Evolutionary conservation across 768 basidiomycete species (phyloP).

Genomic region (Hygrophoropsis aurantiaca): DNA sequence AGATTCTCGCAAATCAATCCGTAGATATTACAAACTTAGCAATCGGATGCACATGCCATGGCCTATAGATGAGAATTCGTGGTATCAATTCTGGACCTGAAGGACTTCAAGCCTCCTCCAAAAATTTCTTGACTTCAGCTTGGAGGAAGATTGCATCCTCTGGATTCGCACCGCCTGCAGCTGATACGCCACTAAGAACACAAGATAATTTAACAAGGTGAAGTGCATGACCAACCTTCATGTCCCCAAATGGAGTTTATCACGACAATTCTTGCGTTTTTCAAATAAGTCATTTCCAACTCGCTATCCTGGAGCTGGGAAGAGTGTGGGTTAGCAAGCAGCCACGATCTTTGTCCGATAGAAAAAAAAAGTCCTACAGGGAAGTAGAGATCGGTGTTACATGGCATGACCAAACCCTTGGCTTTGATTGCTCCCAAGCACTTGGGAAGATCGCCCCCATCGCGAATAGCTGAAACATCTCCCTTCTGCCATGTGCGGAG

Average conservation of each 20-base stretch:
- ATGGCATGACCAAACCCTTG: conserved; percentile 56
- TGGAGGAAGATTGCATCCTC: conserved; percentile 44
- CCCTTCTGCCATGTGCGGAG: conserved; percentile 50
- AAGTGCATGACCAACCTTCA: conserved; percentile 37
- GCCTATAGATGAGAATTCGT: too few species aligned
- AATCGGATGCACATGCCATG: too few species aligned
- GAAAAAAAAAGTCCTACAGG: conserved; percentile 30
- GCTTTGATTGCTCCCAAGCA: conserved; percentile 46
- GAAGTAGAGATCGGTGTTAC: conserved; percentile 60
- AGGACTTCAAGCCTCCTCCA: conserved; percentile 31
- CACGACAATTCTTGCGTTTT: conserved; percentile 43
- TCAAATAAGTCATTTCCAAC: conserved; percentile 41
- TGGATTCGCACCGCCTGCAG: conserved; percentile 42
- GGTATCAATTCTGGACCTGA: too few species aligned
- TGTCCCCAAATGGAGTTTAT: conserved; percentile 61
- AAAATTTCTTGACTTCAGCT: conserved; percentile 43
- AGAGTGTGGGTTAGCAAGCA: background rate
- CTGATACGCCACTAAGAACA: conserved; percentile 23
- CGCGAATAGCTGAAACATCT: conserved; percentile 45
- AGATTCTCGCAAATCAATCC: too few species aligned
- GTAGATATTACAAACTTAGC: too few species aligned
- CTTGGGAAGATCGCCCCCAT: conserved; percentile 41
- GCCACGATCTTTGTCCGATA: background rate
- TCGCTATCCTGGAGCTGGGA: conserved; percentile 55
- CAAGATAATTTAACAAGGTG: background rate